Base-by-base conservation (phyloP, 192 early-diverging fungal genomes). In the Irineochytrium annulatum region DNA sequence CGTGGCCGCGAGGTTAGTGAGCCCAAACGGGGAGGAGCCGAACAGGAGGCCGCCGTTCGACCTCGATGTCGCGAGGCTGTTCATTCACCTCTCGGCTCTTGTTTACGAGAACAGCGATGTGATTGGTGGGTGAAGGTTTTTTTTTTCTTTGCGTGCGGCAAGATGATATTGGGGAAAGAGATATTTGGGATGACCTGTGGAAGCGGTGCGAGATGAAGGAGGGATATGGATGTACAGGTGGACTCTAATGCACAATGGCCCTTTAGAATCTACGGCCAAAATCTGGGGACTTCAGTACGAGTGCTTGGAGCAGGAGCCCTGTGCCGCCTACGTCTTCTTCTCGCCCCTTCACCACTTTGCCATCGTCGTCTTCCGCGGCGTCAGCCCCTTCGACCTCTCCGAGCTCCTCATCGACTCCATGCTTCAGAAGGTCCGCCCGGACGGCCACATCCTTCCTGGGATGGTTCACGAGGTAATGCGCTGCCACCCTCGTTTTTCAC, bases 11-110 rank as follows among this genome's bases (percentile, higher is more conserved):
- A 17, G 28, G 39, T 51, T 52, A 32, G 26, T 51, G 14, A 52
- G 39, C 17, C 62, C 62, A 14, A 33, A 44, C 52, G 20, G 35
- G 24, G 62, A 28, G 5, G 48, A 63, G 31, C 29, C 20, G 4
- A 55, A 55, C 29, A 8, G 44, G 29, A 26, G 63, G 16, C 63
- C 63, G 52, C 55, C 55, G 8, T 65, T 65, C 28, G 57, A 59
- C 28, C 16, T 30, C 11, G 43, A 27, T 6, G 29, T 59, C 6
- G 63, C 63, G 24, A 57, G 57, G 24, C 29, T 65, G 24, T 37
- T 65, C 17, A 2, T 65, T 19, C 63, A 65, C 48, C 52, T 57
- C 8, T 45, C 55, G 29, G 63, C 63, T 17, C 30, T 65, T 0
- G 39, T 27, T 30, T 65, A 65, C 43, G 63, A 65, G 48, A 31